Evolutionary conservation across 192 early-diverging fungal species (phyloP), one percentile per base, ranked within the genome.

Genomic region (Spinellus fusiger): DNA sequence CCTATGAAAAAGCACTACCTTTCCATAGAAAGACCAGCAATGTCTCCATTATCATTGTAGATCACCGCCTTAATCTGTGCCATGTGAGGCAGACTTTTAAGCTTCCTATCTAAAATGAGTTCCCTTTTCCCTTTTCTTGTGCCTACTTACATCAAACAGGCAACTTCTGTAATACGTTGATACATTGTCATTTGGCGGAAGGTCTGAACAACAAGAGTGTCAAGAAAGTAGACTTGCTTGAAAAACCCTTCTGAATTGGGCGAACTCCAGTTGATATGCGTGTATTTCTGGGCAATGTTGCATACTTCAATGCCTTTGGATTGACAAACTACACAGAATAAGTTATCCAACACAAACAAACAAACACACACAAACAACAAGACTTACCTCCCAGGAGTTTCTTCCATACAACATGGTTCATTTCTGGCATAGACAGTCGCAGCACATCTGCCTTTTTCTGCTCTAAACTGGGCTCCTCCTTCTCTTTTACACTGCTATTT

Each of bases 131-230:
- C n/a, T n/a, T n/a, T 13, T 15, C 25, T 15, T 51, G 46, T 35
- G 47, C n/a, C 29, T 13, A 77, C 74, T 69, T 78, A 80, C 67
- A 84, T 57, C 20, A 81, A 59, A 67, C 80, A 81, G 12, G 75
- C 82, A 6, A 80, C 74, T 64, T 84, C 82, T 1, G 70, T 74
- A 15, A 84, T 74, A n/a, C 82, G 66, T 33, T 78, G 74, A 20
- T 78, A 73, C 59, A 84, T 70, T 6, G 82, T 76, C 74, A 81
- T 84, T 61, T 81, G 73, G 22, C 79, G 75, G 51, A 84, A 84
- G 12, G 79, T 78, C 51, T 84, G 82, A 5, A 84, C 74, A 6
- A 84, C 82, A 38, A 77, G 65, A n/a, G 71, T 66, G 1, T 72
- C 54, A 59, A 81, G 72, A 56, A 80, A 77, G 46, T 78, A 84